Evolutionary conservation across 345 rosid genomes (phyloP), one percentile per base, ranked within the genome.

Genomic region (Sapria himalayana): DNA sequence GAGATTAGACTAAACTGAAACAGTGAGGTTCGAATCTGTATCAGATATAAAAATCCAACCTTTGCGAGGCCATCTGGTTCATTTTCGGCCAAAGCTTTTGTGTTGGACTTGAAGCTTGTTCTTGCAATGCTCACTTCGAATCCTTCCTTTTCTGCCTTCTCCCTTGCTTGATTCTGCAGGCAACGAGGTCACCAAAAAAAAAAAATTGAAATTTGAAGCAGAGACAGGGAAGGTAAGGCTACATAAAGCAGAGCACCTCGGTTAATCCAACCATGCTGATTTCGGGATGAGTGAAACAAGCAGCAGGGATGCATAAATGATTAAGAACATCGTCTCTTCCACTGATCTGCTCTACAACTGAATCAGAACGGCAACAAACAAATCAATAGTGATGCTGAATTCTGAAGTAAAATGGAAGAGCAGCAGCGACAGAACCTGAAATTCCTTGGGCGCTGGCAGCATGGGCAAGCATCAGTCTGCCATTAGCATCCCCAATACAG

Each of bases 401-500:
- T 25, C 15, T 25, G 19, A 29, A 41, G n/a, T 15, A 11, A 51
- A 31, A 17, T 10, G 25, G 31, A 9, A 19, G 39, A 8, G 7
- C 19, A 25, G 45, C 43, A 41, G 16, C 22, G 22, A 15, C 18
- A 33, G 37, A 33, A 80, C 95, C 99, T 54, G 95, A 91, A 49
- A 91, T 91, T 73, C 99, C 95, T 71, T 91, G 99, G 37, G 99
- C 95, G 59, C 95, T 91, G 29, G 99, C 95, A 29, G 95, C 84
- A 70, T 91, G 99, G 53, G 99, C 99, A 9, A 91, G 95, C 99
- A 91, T 91, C 93, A 91, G 60, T 71, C 84, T 91, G 51, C 95
- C 99, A 41, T 80, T 84, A 22, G 82, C 93, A 71, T 91, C 95
- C 52, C 99, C 93, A 27, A 80, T 86, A 61, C 98, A 89, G 56